Evolutionary conservation across 208 protist genomes (phyloP).

Genomic region (Acanthamoeba triangularis): DNA sequence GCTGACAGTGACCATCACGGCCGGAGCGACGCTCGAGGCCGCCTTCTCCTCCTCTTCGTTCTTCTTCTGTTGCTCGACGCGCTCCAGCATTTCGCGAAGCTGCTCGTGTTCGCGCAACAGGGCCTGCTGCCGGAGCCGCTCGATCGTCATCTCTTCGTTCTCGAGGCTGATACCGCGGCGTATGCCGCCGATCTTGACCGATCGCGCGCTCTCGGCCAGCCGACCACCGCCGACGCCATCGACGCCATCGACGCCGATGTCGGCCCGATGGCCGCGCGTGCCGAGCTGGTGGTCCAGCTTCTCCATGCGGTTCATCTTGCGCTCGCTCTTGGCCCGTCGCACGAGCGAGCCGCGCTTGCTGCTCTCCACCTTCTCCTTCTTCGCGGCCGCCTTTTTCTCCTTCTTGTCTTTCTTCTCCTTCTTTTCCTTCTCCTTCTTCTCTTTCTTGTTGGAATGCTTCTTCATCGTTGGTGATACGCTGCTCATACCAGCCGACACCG

Average conservation of each 20-base stretch:
- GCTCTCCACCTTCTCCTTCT: conserved; percentile 4
- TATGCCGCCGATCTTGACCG: not conserved
- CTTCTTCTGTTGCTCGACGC: not conserved
- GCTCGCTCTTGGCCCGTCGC: conserved; percentile 15
- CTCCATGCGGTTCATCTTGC: not conserved
- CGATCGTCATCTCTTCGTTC: not conserved
- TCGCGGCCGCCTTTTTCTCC: not conserved
- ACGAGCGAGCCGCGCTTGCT: not conserved
- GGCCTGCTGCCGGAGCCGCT: not conserved
- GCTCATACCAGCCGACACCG: not conserved
- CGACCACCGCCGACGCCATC: not conserved
- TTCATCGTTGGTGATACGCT: not conserved
- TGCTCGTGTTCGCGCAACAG: not conserved
- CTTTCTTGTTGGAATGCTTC: not conserved
- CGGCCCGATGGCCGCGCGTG: not conserved
- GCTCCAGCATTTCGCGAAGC: not conserved
- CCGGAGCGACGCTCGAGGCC: not conserved
- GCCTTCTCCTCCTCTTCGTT: not conserved
- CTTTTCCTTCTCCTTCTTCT: not conserved
- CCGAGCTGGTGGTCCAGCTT: not conserved
- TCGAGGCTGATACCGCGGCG: conserved; percentile 13
- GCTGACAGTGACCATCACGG: not conserved
- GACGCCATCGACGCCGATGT: not conserved
- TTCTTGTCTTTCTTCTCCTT: conserved; percentile 8
- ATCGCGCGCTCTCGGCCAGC: not conserved